Conservation (phyloP, 352 stramenopile species). For the Phytophthora citrophthora region DNA sequence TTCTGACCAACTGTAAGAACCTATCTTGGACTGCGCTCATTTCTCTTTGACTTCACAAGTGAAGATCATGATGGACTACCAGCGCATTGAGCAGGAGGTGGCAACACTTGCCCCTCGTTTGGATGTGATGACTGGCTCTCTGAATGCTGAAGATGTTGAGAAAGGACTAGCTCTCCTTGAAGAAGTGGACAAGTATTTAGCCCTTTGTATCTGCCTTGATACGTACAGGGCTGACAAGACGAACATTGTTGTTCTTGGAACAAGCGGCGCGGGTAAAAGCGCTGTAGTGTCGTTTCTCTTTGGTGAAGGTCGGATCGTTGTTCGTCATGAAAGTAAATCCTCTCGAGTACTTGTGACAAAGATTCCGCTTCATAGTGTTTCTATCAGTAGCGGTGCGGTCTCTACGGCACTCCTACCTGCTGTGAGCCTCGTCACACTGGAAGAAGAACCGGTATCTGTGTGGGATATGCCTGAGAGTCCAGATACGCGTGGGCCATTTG, state of each 20-base stretch:
- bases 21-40: no score
- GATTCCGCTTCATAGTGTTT: slow-evolving; percentile 1
- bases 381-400: slow-evolving; percentile 13
- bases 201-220: neutral
- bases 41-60: no score
- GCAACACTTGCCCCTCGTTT: neutral
- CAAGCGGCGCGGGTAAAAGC: slow-evolving; percentile 23
- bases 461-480: slow-evolving; percentile 40
- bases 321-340: slow-evolving; percentile 18
- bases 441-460: neutral
- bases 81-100: slow-evolving; percentile 6
- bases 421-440: neutral
- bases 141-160: slow-evolving; percentile 11
- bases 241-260: slow-evolving; percentile 26
- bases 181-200: slow-evolving; percentile 27
- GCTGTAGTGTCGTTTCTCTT: slow-evolving; percentile 33
- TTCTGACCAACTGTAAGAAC: neutral
- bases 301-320: slow-evolving; percentile 10
- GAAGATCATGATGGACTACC: slow-evolving; percentile 11
- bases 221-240: neutral
- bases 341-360: slow-evolving; percentile 12
- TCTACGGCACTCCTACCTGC: slow-evolving; percentile 19
- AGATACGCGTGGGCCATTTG: slow-evolving; percentile 28
- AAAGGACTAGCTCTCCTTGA: slow-evolving; percentile 7
- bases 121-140: neutral